These are phyloP conservation scores for Kwoniella mangroviensis DNA, from an alignment of 768 basidiomycete species.

Conservation along the genomic window DNA sequence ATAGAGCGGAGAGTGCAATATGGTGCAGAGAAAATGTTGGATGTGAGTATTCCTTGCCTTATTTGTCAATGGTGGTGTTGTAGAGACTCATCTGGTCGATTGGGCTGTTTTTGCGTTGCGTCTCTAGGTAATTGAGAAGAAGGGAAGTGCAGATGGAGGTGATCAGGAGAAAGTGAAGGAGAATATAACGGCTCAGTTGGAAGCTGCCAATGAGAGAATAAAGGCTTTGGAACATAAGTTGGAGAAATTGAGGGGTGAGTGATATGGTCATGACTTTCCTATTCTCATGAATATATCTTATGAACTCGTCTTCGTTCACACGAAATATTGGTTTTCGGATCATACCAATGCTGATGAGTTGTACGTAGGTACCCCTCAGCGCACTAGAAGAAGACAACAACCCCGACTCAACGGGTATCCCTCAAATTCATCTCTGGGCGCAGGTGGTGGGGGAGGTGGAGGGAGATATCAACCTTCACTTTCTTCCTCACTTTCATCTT, in stretches of 20 bases:
- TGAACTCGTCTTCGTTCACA: too few species aligned
- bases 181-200: slow-evolving; percentile 62
- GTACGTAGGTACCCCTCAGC: slow-evolving; percentile 33
- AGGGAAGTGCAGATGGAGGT: slow-evolving; percentile 57
- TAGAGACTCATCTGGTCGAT: too few species aligned
- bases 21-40: slow-evolving; percentile 86
- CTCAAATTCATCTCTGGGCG: slow-evolving; percentile 42
- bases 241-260: slow-evolving; percentile 58
- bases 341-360: too few species aligned
- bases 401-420: slow-evolving; percentile 42
- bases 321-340: too few species aligned
- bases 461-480: slow-evolving; percentile 22
- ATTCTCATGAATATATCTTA: neutral
- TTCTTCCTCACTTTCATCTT: slow-evolving; percentile 36
- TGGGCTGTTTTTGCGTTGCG: too few species aligned
- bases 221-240: slow-evolving; percentile 67
- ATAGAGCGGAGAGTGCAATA: slow-evolving; percentile 83
- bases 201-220: slow-evolving; percentile 75
- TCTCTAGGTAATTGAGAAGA: slow-evolving; percentile 48
- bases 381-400: slow-evolving; percentile 38
- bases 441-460: neutral
- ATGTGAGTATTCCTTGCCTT: slow-evolving; percentile 63
- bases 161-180: slow-evolving; percentile 60
- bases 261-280: too few species aligned
- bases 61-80: neutral